Conservation (phyloP, 305 asterid genomes). For the Fraxinus paxiana region DNA sequence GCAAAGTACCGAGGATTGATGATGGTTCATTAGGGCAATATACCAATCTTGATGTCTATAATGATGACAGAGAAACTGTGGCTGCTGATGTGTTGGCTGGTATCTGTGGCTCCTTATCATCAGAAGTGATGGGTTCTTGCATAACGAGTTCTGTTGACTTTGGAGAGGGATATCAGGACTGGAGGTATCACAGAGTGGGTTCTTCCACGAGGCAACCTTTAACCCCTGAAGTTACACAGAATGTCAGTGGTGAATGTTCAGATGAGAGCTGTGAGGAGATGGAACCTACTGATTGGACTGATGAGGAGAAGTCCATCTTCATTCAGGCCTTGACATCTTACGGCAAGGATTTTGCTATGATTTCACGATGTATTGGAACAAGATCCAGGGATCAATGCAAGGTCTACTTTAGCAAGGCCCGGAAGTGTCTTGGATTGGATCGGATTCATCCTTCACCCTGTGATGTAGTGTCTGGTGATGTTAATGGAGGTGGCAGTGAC, state of each 20-base stretch:
- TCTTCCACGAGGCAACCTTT: constrained; percentile 48
- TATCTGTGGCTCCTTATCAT: constrained; percentile 85
- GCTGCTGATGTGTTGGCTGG: constrained; percentile 99
- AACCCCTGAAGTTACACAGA: constrained; percentile 68
- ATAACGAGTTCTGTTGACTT: constrained; percentile 82
- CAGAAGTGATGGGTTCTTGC: constrained; percentile 97
- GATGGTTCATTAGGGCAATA: constrained; percentile 43
- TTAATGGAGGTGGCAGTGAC: constrained; percentile 62
- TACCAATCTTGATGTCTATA: constrained; percentile 50
- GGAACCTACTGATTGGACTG: constrained; percentile 79
- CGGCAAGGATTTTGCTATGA: constrained; percentile 76
- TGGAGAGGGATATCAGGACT: constrained; percentile 60
- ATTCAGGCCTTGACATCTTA: constrained; percentile 65
- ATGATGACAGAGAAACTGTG: constrained; percentile 63
- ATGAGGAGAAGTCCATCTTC: constrained; percentile 72
- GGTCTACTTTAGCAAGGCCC: constrained; percentile 78
- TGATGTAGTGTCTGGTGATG: constrained; percentile 38
- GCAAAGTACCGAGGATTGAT: constrained; percentile 34
- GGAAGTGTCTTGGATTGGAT: constrained; percentile 76
- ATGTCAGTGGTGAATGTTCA: constrained; percentile 71
- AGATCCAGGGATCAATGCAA: constrained; percentile 78
- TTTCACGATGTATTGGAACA: constrained; percentile 64
- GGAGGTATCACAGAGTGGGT: constrained; percentile 52
- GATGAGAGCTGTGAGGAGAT: constrained; percentile 91
- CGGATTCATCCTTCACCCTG: constrained; percentile 40